These are phyloP conservation scores for Scedosporium apiospermum DNA, from an alignment of 2,329 filamentous ascomycete genomes.

Conservation along the genomic window DNA sequence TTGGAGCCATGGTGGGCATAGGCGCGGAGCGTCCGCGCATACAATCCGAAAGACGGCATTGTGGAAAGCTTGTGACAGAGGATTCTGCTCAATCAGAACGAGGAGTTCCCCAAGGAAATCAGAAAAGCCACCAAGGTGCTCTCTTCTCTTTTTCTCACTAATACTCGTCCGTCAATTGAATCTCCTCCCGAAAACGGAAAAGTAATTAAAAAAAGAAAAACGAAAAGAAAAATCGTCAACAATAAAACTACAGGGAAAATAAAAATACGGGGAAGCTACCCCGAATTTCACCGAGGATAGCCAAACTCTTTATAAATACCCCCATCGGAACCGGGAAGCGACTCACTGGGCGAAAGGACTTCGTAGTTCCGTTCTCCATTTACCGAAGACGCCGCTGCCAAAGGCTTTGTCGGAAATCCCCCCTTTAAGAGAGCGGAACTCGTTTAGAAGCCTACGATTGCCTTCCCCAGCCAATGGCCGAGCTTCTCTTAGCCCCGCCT, in stretches of 20 bases:
- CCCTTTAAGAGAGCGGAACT: too few species aligned
- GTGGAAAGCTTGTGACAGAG: slow-evolving; percentile 10
- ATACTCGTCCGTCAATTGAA: neutral
- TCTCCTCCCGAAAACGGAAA: neutral
- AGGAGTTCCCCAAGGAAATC: neutral
- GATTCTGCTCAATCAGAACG: too few species aligned
- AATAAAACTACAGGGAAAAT: neutral
- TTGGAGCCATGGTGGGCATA: slow-evolving; percentile 46
- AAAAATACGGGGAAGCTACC: neutral
- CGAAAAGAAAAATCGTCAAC: neutral
- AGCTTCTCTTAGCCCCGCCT: too few species aligned
- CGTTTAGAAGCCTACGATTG: too few species aligned
- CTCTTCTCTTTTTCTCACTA: neutral
- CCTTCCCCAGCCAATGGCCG: too few species aligned
- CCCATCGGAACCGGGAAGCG: neutral
- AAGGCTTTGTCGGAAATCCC: too few species aligned
- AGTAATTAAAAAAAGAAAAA: neutral
- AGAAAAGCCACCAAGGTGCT: neutral
- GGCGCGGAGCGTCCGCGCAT: slow-evolving; percentile 40
- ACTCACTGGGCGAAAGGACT: neutral
- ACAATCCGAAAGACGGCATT: slow-evolving; percentile 43
- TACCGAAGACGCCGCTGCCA: too few species aligned
- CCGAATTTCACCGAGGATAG: neutral
- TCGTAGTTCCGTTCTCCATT: neutral
- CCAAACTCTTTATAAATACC: neutral